Base-by-base conservation (phyloP, 108 stramenopile genomes). In the Stephanodiscus minutulus region DNA sequence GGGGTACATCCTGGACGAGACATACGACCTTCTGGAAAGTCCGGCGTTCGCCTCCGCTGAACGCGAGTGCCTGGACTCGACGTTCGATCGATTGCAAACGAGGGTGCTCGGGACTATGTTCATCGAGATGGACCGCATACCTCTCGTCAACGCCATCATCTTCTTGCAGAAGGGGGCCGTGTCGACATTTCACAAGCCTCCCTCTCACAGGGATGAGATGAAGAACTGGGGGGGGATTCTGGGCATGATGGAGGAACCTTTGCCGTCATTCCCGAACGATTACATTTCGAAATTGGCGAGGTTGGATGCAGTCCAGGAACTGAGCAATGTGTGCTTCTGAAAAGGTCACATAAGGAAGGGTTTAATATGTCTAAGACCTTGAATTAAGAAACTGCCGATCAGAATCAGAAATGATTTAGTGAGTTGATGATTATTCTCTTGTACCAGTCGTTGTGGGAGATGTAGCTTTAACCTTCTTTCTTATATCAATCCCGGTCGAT, bases 1-100 rank as follows among this genome's bases (percentile, higher is more conserved):
- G 0, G 68, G 33, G 33, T 74, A 64, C 24, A 82, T 85, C 36
- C 55, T 85, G 9, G 84, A 85, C 52, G 84, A 85, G 59, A 85
- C 84, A 10, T 82, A 68, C 43, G 84, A 85, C 50, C 44, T 82
- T 15, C 20, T 85, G 46, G 84, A 85, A 62, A 81, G 79, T 68
- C 84, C 84, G 27, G 57, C 58, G 8, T 79, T 82, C 63, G 77
- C 72, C 44, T 37, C 67, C 46, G 80, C 84, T 2, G 76, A 82
- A 49, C 61, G 62, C 7, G 22, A 44, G 10, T 80, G 74, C 49
- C 56, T 85, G 47, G 61, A 79, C 57, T 21, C 50, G 6, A 82
- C 84, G 0, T 82, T 76, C 64, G 53, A 50, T 24, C 35, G 62
- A 20, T 54, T 85, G 46, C 67, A 55, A 47, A 56, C 54, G 11